Evolutionary conservation across 257 asterid genomes (phyloP).

Genomic region (Orobanche coerulescens): DNA sequence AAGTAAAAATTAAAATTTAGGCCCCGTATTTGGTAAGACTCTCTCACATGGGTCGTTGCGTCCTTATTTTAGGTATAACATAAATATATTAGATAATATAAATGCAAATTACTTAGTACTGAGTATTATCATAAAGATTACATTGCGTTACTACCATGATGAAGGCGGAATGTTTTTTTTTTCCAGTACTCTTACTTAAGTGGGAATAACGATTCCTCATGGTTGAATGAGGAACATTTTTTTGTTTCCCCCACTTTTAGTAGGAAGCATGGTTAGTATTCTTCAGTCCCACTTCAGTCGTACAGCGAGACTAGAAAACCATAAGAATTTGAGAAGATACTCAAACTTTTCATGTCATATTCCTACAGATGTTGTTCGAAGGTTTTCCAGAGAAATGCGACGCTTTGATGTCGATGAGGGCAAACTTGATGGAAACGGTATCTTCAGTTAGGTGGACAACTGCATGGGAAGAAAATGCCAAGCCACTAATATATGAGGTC

Average conservation of each 20-base stretch:
- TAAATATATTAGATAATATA: too few relatives aligned
- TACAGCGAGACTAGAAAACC: neutral
- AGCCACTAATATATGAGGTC: constrained; percentile 67
- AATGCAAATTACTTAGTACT: too few relatives aligned
- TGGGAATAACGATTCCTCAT: neutral
- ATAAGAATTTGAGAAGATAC: neutral
- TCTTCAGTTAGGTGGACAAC: constrained; percentile 73
- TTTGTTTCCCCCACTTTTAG: neutral
- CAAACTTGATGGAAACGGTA: constrained; percentile 52
- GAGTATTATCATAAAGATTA: too few relatives aligned
- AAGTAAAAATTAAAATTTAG: too few relatives aligned
- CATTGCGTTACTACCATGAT: too few relatives aligned
- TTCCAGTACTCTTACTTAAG: neutral
- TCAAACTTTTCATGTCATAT: neutral
- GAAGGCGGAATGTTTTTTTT: too few relatives aligned
- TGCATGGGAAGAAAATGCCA: constrained; percentile 79
- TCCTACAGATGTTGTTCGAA: constrained; percentile 62
- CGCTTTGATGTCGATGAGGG: constrained; percentile 51
- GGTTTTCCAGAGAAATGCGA: constrained; percentile 74
- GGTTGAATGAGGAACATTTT: neutral
- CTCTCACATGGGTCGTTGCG: too few relatives aligned
- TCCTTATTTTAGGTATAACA: too few relatives aligned
- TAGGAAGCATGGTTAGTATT: too few relatives aligned
- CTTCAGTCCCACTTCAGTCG: neutral
- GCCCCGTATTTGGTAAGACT: too few relatives aligned